Evolutionary conservation across 2,329 filamentous ascomycete genomes (phyloP).

Genomic region (Aureobasidium sp.): DNA sequence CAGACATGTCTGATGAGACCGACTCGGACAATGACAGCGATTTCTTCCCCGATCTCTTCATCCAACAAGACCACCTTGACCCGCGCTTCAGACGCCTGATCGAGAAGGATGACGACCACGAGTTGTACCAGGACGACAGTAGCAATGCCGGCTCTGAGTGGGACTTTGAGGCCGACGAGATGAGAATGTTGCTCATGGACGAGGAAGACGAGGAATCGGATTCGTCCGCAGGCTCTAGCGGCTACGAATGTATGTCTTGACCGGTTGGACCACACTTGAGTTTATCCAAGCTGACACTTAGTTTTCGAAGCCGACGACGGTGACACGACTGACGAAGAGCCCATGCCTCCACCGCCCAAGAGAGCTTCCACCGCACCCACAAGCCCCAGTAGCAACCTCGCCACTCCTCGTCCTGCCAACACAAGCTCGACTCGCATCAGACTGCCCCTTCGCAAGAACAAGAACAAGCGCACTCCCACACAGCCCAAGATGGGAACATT

Average conservation of each 20-base stretch:
- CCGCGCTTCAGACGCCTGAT: constrained; percentile 19
- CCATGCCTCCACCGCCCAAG: constrained; percentile 14
- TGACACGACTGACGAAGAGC: constrained; percentile 30
- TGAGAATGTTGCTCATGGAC: constrained; percentile 25
- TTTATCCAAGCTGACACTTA: constrained; percentile 20
- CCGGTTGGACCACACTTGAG: not conserved
- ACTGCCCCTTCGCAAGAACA: constrained; percentile 10
- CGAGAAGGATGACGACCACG: constrained; percentile 24
- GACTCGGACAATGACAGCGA: constrained; percentile 27
- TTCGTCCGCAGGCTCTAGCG: constrained; percentile 24
- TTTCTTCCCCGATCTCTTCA: constrained; percentile 31
- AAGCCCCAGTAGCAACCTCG: constrained; percentile 9
- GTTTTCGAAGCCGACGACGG: constrained; percentile 28
- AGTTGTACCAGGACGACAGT: constrained; percentile 22
- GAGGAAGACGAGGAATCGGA: constrained; percentile 27
- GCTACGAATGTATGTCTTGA: constrained; percentile 27
- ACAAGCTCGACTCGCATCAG: constrained; percentile 2
- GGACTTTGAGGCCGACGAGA: constrained; percentile 30
- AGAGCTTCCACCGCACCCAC: constrained; percentile 10
- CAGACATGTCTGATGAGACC: constrained; percentile 24
- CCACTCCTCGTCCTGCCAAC: constrained; percentile 1
- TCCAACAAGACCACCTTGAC: constrained; percentile 24
- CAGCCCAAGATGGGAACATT: constrained; percentile 24
- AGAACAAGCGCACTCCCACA: constrained; percentile 15
- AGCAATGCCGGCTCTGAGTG: constrained; percentile 28